These are phyloP conservation scores for Combretum micranthum DNA, from an alignment of 345 rosid species.

Conservation along the genomic window DNA sequence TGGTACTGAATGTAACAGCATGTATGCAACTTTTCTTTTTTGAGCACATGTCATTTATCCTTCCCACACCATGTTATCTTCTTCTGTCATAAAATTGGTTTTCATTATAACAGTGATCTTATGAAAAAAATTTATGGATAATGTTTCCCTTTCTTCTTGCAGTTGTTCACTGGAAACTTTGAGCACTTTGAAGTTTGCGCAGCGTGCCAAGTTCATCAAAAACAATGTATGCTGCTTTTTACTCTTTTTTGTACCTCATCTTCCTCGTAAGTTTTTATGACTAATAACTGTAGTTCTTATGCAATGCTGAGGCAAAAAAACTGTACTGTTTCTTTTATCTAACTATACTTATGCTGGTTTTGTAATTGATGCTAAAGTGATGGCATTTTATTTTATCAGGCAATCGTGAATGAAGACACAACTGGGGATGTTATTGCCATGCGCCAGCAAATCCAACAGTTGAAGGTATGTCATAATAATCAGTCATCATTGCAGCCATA, in stretches of 20 bases:
- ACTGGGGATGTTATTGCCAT: constrained; percentile 93
- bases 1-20: neutral
- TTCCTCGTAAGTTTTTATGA: too few relatives aligned
- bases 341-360: too few relatives aligned
- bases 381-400: constrained; percentile 36
- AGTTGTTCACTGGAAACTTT: constrained; percentile 92
- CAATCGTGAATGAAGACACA: constrained; percentile 93
- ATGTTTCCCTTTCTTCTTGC: constrained; percentile 19
- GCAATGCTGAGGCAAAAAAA: too few relatives aligned
- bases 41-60: too few relatives aligned
- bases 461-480: constrained; percentile 45
- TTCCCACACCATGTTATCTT: too few relatives aligned
- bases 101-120: too few relatives aligned
- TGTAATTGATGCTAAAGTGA: too few relatives aligned
- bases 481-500: neutral
- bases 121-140: neutral
- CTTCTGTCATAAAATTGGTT: too few relatives aligned
- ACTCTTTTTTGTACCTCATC: neutral
- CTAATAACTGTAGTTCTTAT: too few relatives aligned
- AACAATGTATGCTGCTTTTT: constrained; percentile 59
- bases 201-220: constrained; percentile 94
- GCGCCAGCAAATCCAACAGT: constrained; percentile 92
- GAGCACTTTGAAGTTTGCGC: constrained; percentile 97
- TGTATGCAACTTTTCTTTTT: too few relatives aligned
- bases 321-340: too few relatives aligned